These are phyloP conservation scores for Coprinopsis cinerea DNA, from an alignment of 768 basidiomycete species.

Conservation along the genomic window DNA sequence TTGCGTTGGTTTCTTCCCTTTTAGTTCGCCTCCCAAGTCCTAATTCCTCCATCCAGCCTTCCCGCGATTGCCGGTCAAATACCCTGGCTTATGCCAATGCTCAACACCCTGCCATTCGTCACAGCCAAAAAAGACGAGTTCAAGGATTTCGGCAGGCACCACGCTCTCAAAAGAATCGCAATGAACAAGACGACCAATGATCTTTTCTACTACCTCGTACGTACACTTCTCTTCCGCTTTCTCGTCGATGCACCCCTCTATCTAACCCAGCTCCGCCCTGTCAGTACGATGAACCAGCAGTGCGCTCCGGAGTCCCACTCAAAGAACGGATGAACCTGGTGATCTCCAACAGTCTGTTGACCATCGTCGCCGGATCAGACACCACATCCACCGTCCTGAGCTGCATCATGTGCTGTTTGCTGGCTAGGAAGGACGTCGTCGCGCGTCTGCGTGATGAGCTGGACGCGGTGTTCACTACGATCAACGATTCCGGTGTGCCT, in stretches of 20 bases:
- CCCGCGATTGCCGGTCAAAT: constrained; percentile 14
- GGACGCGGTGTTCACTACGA: too few species aligned
- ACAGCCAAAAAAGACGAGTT: constrained; percentile 2
- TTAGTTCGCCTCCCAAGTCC: neutral
- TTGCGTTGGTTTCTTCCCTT: constrained; percentile 14
- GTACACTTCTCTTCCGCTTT: neutral
- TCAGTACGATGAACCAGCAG: constrained; percentile 13
- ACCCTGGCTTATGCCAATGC: constrained; percentile 5
- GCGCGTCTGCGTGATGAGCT: too few species aligned
- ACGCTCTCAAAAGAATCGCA: constrained; percentile 16
- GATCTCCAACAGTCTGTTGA: constrained; percentile 17
- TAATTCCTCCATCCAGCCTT: constrained; percentile 1
- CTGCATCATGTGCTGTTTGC: constrained; percentile 22
- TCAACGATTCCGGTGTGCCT: too few species aligned
- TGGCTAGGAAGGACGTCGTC: constrained; percentile 18
- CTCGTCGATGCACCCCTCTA: neutral
- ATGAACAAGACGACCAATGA: too few species aligned
- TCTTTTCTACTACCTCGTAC: too few species aligned
- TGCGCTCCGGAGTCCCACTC: neutral
- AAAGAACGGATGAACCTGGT: constrained; percentile 10
- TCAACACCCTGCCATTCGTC: constrained; percentile 2
- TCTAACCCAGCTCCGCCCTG: neutral
- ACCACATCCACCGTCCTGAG: constrained; percentile 21
- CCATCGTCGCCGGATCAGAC: constrained; percentile 28
- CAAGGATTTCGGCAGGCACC: neutral